Percentiles rank a stretch among this genome's conserved stretches.
phyloP scores from a whole-genome alignment of 495 filamentous ascomycete species.

The Pseudomonodictys pantanalensis region DNA sequence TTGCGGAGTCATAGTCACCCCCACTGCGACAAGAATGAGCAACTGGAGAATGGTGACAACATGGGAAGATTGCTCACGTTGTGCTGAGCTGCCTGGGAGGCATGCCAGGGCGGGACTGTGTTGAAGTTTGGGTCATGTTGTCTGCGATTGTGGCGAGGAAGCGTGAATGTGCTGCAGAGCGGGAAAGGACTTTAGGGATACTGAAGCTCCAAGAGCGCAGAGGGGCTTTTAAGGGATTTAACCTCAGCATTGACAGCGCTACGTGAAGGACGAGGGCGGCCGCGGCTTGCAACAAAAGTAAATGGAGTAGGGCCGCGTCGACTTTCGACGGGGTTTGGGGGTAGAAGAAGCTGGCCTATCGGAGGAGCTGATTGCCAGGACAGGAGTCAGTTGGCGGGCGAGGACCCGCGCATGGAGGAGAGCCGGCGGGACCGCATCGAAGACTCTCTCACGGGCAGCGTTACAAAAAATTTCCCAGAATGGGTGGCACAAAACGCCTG shows the following conservation, averaged over 20 bases:
- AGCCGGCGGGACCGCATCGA: slow-evolving; percentile 14
- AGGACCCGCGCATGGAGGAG: slow-evolving; percentile 6
- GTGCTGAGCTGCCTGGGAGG: slow-evolving; percentile 29
- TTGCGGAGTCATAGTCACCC: slow-evolving; percentile 57
- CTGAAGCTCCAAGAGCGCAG: slow-evolving; percentile 5
- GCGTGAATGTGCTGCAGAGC: slow-evolving; percentile 1
- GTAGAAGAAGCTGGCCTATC: slow-evolving; percentile 10
- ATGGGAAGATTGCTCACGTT: slow-evolving; percentile 27
- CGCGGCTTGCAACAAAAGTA: slow-evolving; percentile 32
- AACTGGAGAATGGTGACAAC: background rate
- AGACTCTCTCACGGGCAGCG: slow-evolving; percentile 12
- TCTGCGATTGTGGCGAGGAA: slow-evolving; percentile 32
- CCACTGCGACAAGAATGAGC: slow-evolving; percentile 29
- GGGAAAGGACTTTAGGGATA: background rate
- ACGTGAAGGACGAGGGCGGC: slow-evolving; percentile 7
- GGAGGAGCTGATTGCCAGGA: slow-evolving; percentile 4
- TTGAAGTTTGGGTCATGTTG: slow-evolving; percentile 35
- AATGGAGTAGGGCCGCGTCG: slow-evolving; percentile 13
- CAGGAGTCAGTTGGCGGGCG: slow-evolving; percentile 16
- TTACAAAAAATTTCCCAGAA: slow-evolving; percentile 28
- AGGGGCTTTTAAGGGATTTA: slow-evolving; percentile 29
- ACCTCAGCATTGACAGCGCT: slow-evolving; percentile 27
- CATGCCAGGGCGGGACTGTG: slow-evolving; percentile 11
- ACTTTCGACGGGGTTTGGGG: slow-evolving; percentile 14
- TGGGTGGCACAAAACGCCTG: background rate